phyloP scores from a whole-genome alignment of 345 rosid species.

The Salix udensis region DNA sequence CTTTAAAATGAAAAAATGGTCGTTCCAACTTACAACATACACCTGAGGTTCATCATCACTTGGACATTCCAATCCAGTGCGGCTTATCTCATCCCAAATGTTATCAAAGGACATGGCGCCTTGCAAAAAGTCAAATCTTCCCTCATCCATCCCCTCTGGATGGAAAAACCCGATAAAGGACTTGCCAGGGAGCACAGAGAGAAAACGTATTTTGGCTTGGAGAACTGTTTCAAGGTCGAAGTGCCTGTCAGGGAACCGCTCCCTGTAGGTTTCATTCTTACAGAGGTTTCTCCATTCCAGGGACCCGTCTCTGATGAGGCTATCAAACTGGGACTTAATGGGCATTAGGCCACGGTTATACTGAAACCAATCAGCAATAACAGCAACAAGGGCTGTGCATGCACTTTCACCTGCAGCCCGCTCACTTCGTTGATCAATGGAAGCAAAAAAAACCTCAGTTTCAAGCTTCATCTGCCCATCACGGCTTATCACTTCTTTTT shows the following conservation, averaged over 20 bases:
- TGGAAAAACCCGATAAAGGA: slow-evolving; percentile 91
- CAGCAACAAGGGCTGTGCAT: slow-evolving; percentile 92
- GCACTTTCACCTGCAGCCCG: slow-evolving; percentile 96
- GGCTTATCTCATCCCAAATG: slow-evolving; percentile 90
- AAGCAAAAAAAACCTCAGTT: slow-evolving; percentile 72
- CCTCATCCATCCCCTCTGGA: slow-evolving; percentile 77
- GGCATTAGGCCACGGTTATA: slow-evolving; percentile 74
- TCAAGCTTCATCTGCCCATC: slow-evolving; percentile 87
- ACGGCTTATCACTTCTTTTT: slow-evolving; percentile 71
- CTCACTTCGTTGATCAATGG: slow-evolving; percentile 93
- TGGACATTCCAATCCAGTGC: slow-evolving; percentile 40
- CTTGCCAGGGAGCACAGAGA: slow-evolving; percentile 60
- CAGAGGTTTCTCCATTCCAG: slow-evolving; percentile 93
- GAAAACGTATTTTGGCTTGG: slow-evolving; percentile 75
- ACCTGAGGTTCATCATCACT: slow-evolving; percentile 46
- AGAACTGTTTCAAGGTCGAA: slow-evolving; percentile 92
- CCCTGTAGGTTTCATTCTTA: slow-evolving; percentile 62
- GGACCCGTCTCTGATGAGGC: slow-evolving; percentile 89
- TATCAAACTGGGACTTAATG: slow-evolving; percentile 83
- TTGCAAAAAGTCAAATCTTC: slow-evolving; percentile 65
- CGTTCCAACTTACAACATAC: slow-evolving; percentile 97
- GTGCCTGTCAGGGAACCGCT: slow-evolving; percentile 87
- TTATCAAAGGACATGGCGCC: slow-evolving; percentile 91
- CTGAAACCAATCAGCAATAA: slow-evolving; percentile 90
- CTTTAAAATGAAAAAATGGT: slow-evolving; percentile 87